These are phyloP conservation scores for Chlamydomonas eustigma DNA, from an alignment of 139 green algal genomes.

Conservation along the genomic window DNA sequence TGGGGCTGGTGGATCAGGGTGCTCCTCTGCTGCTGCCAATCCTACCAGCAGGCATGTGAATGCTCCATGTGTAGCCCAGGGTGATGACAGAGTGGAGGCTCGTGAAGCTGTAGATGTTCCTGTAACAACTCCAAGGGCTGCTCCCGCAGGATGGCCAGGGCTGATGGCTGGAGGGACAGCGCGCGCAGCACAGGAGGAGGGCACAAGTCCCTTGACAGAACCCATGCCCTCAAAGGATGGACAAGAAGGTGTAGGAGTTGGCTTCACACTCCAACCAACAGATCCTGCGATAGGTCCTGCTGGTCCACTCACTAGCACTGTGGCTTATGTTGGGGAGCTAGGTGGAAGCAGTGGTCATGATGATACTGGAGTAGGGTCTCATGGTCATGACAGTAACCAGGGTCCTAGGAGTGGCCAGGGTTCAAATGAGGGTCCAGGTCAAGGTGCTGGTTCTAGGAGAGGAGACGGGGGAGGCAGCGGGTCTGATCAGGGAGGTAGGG, in stretches of 20 bases:
- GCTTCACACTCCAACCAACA: too few species aligned
- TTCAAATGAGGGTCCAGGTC: neutral
- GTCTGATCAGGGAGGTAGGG: neutral
- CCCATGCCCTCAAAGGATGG: neutral
- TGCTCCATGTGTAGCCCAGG: too few species aligned
- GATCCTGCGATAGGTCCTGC: neutral
- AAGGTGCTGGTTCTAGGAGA: too few species aligned
- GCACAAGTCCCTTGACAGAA: neutral
- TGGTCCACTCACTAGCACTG: neutral
- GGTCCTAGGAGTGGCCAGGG: neutral
- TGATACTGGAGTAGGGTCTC: neutral
- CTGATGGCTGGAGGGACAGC: neutral
- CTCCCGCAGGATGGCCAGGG: neutral
- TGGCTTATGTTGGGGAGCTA: neutral
- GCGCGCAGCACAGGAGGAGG: neutral
- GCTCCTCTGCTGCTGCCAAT: too few species aligned
- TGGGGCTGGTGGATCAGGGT: too few species aligned
- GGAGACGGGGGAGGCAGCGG: neutral
- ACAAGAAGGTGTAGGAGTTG: too few species aligned
- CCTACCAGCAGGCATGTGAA: too few species aligned
- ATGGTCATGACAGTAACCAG: neutral
- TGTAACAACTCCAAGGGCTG: too few species aligned
- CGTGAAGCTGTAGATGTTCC: too few species aligned
- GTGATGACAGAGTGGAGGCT: too few species aligned
- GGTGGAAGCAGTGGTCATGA: neutral